Evolutionary conservation across 2,329 filamentous ascomycete genomes (phyloP), one percentile per base, ranked within the genome.

Genomic region (Xylaria arbuscula): DNA sequence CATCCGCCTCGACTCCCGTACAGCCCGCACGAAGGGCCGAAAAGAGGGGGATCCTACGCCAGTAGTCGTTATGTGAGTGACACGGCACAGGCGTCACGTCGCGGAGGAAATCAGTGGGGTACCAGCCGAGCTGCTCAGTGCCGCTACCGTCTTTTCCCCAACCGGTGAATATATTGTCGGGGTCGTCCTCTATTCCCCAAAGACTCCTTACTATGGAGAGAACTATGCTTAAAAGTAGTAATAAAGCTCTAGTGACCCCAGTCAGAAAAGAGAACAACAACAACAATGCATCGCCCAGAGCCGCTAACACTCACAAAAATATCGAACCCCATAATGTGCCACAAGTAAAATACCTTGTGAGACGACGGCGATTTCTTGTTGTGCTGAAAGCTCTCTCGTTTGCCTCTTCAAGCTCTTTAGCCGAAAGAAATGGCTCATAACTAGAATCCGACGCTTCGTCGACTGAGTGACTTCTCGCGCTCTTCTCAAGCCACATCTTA

Each of bases 51-150:
- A 86, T 81, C 19, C 82, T 81, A 57, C 89, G 86, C 88, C 88
- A 90, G 78, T 92, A 93, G 77, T 93, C 90, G 73, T 92, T 92
- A 76, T 92, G 90, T 1, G 87, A 90, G 76, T 92, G 89, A 70
- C 88, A 90, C 1, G 82, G 80, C 36, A 89, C 83, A 1, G 89
- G 87, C 2, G 81, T 75, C 19, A 88, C 80, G 57, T 86, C 84
- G n/a, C 83, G 81, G 7, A 86, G 85, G 70, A 88, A 85, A 65
- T 86, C 83, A 1, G 85, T 83, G 0, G 86, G 83, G 62, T 85
- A 85, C 76, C 80, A 81, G 2, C 80, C 77, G 19, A 85, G 74
- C 3, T 78, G 80, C 67, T 82, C 78, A 58, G 77, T 73, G 47
- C 71, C 75, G 10, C 77, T 79, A 15, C 72, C 74, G 32, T 72